Evolutionary conservation across 225 moss, liverwort and hornwort genomes (phyloP).

Genomic region (Lunularia cruciata): DNA sequence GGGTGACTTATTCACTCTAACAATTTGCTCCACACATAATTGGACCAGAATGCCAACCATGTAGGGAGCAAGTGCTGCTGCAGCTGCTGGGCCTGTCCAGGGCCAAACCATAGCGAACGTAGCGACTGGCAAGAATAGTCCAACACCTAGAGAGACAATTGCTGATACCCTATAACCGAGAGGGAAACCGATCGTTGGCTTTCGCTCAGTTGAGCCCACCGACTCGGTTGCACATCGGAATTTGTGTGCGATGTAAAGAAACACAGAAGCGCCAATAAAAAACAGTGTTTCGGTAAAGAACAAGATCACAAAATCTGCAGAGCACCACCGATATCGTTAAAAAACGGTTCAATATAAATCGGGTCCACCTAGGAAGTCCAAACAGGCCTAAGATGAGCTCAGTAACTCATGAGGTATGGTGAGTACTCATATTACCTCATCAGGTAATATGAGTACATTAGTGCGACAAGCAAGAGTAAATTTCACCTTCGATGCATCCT

Average conservation of each 20-base stretch:
- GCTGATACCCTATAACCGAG: conserved; percentile 76
- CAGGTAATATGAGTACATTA: too few species aligned
- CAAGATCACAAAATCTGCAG: conserved; percentile 91
- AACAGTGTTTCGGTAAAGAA: conserved; percentile 92
- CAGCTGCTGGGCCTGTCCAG: conserved; percentile 97
- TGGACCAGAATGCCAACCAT: conserved; percentile 76
- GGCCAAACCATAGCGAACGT: conserved; percentile 91
- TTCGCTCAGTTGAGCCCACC: not conserved
- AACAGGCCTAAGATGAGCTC: too few species aligned
- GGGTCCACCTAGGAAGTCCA: too few species aligned
- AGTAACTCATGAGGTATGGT: too few species aligned
- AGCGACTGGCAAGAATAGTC: conserved; percentile 68
- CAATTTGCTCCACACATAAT: conserved; percentile 66
- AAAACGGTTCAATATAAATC: too few species aligned
- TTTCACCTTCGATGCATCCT: not conserved
- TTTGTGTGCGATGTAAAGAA: conserved; percentile 75
- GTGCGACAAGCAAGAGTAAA: not conserved
- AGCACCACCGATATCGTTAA: too few species aligned
- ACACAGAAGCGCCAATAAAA: conserved; percentile 73
- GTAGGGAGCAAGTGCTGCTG: conserved; percentile 86
- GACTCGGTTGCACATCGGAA: conserved; percentile 44
- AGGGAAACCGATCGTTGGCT: conserved; percentile 36
- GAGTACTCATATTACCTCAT: too few species aligned
- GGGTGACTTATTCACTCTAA: conserved; percentile 62
- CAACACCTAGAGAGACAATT: conserved; percentile 64